Percentiles rank a stretch among this genome's conserved stretches.
Conservation (phyloP, 768 basidiomycete genomes). For the Suillus paluster region DNA sequence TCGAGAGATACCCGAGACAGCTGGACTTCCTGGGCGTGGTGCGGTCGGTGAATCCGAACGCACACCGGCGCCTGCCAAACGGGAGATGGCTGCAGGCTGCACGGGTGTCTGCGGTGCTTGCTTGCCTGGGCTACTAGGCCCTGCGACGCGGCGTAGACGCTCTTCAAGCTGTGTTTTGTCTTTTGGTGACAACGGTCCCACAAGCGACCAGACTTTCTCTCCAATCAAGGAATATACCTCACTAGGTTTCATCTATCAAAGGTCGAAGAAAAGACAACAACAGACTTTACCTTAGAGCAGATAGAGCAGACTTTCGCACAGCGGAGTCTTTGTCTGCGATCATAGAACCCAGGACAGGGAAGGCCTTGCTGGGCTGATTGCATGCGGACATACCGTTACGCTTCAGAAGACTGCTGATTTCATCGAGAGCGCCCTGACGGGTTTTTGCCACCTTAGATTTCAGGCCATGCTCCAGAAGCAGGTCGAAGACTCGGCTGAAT, state of each 20-base stretch:
- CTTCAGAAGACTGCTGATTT: slow-evolving; percentile 75
- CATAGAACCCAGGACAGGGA: slow-evolving; percentile 75
- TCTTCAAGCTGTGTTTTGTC: slow-evolving; percentile 94
- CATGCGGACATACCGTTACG: slow-evolving; percentile 83
- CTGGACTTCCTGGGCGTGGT: slow-evolving; percentile 54
- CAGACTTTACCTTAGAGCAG: slow-evolving; percentile 71
- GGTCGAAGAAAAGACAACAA: slow-evolving; percentile 7
- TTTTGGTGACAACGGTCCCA: slow-evolving; percentile 77
- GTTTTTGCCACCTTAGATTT: slow-evolving; percentile 92
- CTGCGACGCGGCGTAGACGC: slow-evolving; percentile 79
- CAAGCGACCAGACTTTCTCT: slow-evolving; percentile 82
- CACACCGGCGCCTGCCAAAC: slow-evolving; percentile 47
- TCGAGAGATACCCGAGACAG: slow-evolving; percentile 42
- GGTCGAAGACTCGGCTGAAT: slow-evolving; percentile 88
- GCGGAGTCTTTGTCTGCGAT: slow-evolving; percentile 89
- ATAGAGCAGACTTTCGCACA: slow-evolving; percentile 87
- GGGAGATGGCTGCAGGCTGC: slow-evolving; percentile 54
- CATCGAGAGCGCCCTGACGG: slow-evolving; percentile 85
- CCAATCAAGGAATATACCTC: slow-evolving; percentile 84
- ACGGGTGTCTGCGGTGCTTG: slow-evolving; percentile 45
- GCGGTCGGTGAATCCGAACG: slow-evolving; percentile 59
- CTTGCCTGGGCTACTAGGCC: slow-evolving; percentile 54
- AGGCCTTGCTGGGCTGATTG: slow-evolving; percentile 75
- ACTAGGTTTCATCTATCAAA: slow-evolving; percentile 43
- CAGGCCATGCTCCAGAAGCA: slow-evolving; percentile 86